Evolutionary conservation across 2,329 filamentous ascomycete genomes (phyloP).

Genomic region (Fusarium sp.): DNA sequence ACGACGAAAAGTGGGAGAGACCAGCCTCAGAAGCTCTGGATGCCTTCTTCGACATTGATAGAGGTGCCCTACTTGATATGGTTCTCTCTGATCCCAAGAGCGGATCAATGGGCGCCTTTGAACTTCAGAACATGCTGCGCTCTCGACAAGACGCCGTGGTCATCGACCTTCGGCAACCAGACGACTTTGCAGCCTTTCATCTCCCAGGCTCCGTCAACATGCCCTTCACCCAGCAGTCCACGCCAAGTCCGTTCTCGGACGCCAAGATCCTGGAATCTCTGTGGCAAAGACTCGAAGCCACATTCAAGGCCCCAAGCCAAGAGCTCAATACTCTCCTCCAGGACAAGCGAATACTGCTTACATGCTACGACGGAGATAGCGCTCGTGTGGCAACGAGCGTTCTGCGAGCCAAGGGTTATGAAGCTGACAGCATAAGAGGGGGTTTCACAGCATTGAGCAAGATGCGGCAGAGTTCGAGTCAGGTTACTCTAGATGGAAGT

Average conservation of each 20-base stretch:
- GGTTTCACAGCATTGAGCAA: slow-evolving; percentile 58
- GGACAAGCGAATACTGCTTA: slow-evolving; percentile 55
- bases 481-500: background rate
- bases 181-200: slow-evolving; percentile 56
- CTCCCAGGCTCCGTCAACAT: slow-evolving; percentile 59
- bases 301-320: slow-evolving; percentile 49
- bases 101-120: background rate
- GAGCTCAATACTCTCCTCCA: slow-evolving; percentile 39
- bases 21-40: slow-evolving; percentile 20
- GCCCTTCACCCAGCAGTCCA: slow-evolving; percentile 53
- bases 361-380: slow-evolving; percentile 67
- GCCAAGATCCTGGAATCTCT: slow-evolving; percentile 55
- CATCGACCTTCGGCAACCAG: slow-evolving; percentile 57
- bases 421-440: slow-evolving; percentile 59
- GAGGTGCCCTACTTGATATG: slow-evolving; percentile 22
- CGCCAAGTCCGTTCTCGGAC: slow-evolving; percentile 59
- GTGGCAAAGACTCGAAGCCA: slow-evolving; percentile 60
- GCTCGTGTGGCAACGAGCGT: slow-evolving; percentile 66
- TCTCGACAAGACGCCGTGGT: slow-evolving; percentile 48
- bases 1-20: slow-evolving; percentile 45
- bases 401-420: slow-evolving; percentile 61
- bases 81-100: slow-evolving; percentile 10
- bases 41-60: slow-evolving; percentile 29
- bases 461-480: slow-evolving; percentile 21
- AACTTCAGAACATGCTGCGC: slow-evolving; percentile 19